A percentile compares a stretch with the other conserved stretches of the same genome.
phyloP scores from a whole-genome alignment of 106 monocot species.

The Dioscorea alata region DNA sequence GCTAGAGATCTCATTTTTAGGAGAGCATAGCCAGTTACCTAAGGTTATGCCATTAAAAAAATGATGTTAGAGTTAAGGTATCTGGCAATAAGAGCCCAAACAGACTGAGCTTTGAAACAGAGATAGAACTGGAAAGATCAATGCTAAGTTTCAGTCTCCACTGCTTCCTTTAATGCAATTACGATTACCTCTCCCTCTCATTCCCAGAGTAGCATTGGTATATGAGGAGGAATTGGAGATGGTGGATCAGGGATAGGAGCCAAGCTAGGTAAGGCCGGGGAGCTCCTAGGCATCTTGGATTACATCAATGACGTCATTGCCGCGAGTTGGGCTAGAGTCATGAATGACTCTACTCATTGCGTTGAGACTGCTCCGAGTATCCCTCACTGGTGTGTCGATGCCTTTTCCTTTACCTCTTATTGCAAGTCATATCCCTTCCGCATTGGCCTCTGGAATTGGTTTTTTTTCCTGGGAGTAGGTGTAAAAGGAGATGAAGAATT shows the following conservation, averaged over 20 bases:
- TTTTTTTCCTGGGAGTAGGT: no score
- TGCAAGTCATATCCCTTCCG: slow-evolving; percentile 84
- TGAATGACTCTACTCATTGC: slow-evolving; percentile 54
- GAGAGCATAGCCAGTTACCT: no score
- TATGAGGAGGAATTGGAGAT: neutral
- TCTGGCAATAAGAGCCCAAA: no score
- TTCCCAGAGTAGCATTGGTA: neutral
- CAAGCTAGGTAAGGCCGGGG: slow-evolving; percentile 76
- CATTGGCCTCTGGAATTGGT: slow-evolving; percentile 93
- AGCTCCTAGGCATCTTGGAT: slow-evolving; percentile 49
- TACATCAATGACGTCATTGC: slow-evolving; percentile 77
- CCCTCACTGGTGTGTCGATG: slow-evolving; percentile 83
- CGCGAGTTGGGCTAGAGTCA: slow-evolving; percentile 28
- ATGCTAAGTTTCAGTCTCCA: no score
- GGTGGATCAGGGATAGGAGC: slow-evolving; percentile 4
- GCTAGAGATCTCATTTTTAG: no score
- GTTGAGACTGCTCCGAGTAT: slow-evolving; percentile 76
- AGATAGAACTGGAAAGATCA: no score
- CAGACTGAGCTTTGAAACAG: no score
- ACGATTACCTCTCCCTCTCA: neutral
- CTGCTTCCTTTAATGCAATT: neutral
- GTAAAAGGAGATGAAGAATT: no score
- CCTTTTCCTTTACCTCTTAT: slow-evolving; percentile 51
- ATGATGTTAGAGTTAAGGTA: no score
- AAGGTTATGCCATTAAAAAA: no score